Conservation (phyloP, 106 monocot genomes). For the Hemerocallis citrina region DNA sequence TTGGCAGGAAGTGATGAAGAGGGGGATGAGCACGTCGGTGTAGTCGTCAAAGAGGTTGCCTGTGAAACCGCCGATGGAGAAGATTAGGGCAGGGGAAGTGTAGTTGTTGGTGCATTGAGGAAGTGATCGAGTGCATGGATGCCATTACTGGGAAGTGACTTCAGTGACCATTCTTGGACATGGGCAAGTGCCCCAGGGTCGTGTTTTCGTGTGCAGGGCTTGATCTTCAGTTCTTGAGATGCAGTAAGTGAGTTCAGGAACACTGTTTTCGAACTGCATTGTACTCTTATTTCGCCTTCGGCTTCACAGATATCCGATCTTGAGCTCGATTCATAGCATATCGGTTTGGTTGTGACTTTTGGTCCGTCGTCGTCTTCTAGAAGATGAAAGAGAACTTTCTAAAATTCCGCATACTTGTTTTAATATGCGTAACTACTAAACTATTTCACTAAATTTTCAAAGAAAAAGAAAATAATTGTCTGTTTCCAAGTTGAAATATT, state of each 20-base stretch:
- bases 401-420: not conserved
- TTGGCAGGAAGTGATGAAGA: conserved; percentile 24
- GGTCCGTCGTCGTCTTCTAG: conserved; percentile 5
- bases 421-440: too few species aligned
- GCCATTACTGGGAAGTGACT: not conserved
- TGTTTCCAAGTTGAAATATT: not conserved
- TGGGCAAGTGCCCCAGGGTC: conserved; percentile 25
- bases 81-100: conserved; percentile 32
- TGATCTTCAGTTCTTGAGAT: conserved; percentile 22
- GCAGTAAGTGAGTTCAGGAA: not conserved
- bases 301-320: conserved; percentile 29
- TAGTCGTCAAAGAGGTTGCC: conserved; percentile 56
- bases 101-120: conserved; percentile 21
- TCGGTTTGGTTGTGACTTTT: conserved; percentile 17
- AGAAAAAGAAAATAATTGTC: too few species aligned
- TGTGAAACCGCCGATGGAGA: conserved; percentile 27
- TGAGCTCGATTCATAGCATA: conserved; percentile 18
- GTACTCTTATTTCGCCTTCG: conserved; percentile 33
- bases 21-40: conserved; percentile 38
- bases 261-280: conserved; percentile 20
- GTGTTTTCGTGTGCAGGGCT: conserved; percentile 47
- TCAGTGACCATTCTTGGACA: conserved; percentile 12
- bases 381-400: not conserved
- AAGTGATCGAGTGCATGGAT: too few species aligned
- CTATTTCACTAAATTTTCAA: too few species aligned